Evolutionary conservation across 495 filamentous ascomycete species (phyloP).

Genomic region (Hypoxylon intermedium): DNA sequence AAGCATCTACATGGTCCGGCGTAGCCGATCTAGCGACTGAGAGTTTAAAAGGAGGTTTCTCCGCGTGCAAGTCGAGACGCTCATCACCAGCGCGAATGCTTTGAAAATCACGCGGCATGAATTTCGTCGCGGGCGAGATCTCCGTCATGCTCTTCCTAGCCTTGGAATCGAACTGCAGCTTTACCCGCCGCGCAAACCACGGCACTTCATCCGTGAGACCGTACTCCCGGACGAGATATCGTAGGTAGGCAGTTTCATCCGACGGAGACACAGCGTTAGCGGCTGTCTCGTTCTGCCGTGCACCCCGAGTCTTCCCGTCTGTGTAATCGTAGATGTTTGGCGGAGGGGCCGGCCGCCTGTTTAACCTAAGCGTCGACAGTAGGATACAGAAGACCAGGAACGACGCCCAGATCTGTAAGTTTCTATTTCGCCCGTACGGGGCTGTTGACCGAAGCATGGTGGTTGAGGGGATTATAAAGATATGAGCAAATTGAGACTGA

Average conservation of each 20-base stretch:
- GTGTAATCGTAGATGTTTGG: conserved; percentile 30
- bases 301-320: conserved; percentile 29
- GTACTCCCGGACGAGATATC: conserved; percentile 24
- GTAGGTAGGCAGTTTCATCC: conserved; percentile 32
- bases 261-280: neutral
- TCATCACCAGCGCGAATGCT: conserved; percentile 24
- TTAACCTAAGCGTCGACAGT: conserved; percentile 21
- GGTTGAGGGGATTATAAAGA: neutral
- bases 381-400: conserved; percentile 24
- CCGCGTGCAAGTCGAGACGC: conserved; percentile 15
- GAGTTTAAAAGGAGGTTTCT: conserved; percentile 7
- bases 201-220: conserved; percentile 29
- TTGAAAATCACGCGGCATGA: conserved; percentile 24
- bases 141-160: conserved; percentile 29
- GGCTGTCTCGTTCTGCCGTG: conserved; percentile 16
- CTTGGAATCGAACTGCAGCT: conserved; percentile 3
- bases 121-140: conserved; percentile 4
- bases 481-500: neutral
- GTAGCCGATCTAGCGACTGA: conserved; percentile 28
- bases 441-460: conserved; percentile 10
- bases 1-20: conserved; percentile 50
- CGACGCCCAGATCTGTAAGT: conserved; percentile 4
- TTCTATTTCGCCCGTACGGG: conserved; percentile 1
- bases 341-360: conserved; percentile 14
- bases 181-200: conserved; percentile 27